A percentile compares a stretch with the other conserved stretches of the same genome.
phyloP scores from a whole-genome alignment of 1,284 basidiomycete genomes.

The Anthracocystis setariae region DNA sequence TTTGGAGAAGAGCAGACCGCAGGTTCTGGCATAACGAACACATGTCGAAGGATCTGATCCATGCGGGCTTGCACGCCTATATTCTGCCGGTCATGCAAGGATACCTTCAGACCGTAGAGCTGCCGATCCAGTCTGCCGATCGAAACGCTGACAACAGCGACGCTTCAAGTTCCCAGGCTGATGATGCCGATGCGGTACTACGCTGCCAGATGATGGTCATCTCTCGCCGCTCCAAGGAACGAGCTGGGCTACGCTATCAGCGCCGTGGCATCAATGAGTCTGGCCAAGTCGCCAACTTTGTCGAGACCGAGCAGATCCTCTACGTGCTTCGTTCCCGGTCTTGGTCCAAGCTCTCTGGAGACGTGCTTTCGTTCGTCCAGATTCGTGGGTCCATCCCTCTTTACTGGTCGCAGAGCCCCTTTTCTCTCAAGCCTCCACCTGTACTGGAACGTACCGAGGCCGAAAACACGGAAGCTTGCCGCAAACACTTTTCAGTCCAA shows the following conservation, averaged over 20 bases:
- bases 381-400: constrained; percentile 83
- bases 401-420: constrained; percentile 98
- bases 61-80: constrained; percentile 74
- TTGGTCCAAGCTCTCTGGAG: constrained; percentile 72
- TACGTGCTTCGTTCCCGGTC: constrained; percentile 22
- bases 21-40: constrained; percentile 92
- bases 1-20: constrained; percentile 83
- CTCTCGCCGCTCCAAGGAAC: constrained; percentile 86
- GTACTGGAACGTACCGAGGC: constrained; percentile 93
- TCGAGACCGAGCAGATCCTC: constrained; percentile 93
- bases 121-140: constrained; percentile 38
- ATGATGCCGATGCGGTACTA: constrained; percentile 5
- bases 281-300: constrained; percentile 96
- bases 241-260: constrained; percentile 96
- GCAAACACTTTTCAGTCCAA: constrained; percentile 67
- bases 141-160: neutral
- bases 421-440: constrained; percentile 78
- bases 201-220: constrained; percentile 75
- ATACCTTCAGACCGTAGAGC: constrained; percentile 74
- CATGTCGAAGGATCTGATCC: constrained; percentile 74
- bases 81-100: constrained; percentile 90
- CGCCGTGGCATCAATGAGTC: constrained; percentile 97
- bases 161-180: neutral
- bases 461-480: constrained; percentile 72
- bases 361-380: constrained; percentile 88